phyloP scores from a whole-genome alignment of 148 eudicot species.

The Camellia lanceoleosa region DNA sequence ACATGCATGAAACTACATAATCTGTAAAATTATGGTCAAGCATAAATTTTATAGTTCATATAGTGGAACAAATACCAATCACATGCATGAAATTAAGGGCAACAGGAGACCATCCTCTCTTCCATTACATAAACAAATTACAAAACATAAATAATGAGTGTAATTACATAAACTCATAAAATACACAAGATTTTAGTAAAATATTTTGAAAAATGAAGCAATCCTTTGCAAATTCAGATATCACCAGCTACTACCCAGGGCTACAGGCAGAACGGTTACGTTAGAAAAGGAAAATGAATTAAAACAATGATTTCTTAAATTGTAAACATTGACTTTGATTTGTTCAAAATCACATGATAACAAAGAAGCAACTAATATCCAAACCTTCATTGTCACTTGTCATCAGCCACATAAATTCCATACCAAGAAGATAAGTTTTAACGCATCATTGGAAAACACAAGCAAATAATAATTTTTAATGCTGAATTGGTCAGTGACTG shows the following conservation, averaged over 20 bases:
- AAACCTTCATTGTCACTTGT: not conserved
- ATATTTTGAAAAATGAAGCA: too few species aligned
- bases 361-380: not conserved
- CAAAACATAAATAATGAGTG: too few species aligned
- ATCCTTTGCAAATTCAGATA: not conserved
- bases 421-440: not conserved
- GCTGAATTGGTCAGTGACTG: not conserved
- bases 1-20: too few species aligned
- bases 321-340: not conserved
- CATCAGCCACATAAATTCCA: not conserved
- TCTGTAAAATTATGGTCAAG: too few species aligned
- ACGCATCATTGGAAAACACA: not conserved
- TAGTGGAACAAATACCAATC: too few species aligned
- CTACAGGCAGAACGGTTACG: not conserved
- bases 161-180: too few species aligned
- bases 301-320: not conserved
- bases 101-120: too few species aligned
- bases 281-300: not conserved
- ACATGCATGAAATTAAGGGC: too few species aligned
- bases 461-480: not conserved
- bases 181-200: too few species aligned
- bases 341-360: not conserved
- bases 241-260: not conserved
- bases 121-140: too few species aligned
- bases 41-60: too few species aligned